Evolutionary conservation across 495 filamentous ascomycete genomes (phyloP).

Genomic region (Eremomyces bilateralis): DNA sequence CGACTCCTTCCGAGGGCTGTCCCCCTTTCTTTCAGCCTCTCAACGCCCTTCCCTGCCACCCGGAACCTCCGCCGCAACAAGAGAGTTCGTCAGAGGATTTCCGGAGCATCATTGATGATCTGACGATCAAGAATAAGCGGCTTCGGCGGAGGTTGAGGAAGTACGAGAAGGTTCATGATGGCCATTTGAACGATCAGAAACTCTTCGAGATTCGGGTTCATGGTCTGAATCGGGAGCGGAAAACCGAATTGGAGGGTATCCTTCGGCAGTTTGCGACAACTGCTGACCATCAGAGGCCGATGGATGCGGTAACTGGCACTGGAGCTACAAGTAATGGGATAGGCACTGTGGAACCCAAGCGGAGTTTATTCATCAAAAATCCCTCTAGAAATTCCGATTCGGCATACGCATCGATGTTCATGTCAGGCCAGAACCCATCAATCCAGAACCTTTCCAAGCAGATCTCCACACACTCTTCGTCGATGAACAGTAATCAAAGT

Average conservation of each 20-base stretch:
- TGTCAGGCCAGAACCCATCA: constrained; percentile 22
- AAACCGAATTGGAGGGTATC: constrained; percentile 49
- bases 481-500: neutral
- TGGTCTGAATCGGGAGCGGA: constrained; percentile 39
- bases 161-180: constrained; percentile 39
- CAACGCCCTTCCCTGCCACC: constrained; percentile 3
- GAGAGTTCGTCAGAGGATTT: constrained; percentile 18
- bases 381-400: constrained; percentile 36
- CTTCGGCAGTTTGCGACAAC: constrained; percentile 41
- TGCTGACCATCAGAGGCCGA: constrained; percentile 18
- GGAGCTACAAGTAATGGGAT: neutral
- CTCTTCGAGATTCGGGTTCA: constrained; percentile 60
- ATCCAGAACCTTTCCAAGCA: constrained; percentile 4
- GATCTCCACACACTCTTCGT: neutral
- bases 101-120: constrained; percentile 21
- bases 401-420: constrained; percentile 52
- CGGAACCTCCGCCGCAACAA: constrained; percentile 5
- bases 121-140: constrained; percentile 29
- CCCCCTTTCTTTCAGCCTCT: constrained; percentile 7
- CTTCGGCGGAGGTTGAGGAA: constrained; percentile 45
- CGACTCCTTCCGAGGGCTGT: constrained; percentile 9
- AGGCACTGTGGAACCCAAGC: neutral
- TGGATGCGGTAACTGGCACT: neutral
- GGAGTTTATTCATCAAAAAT: constrained; percentile 14
- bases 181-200: constrained; percentile 39